Percentiles rank a stretch among this genome's conserved stretches.
These are phyloP conservation scores for Lepidium campestre DNA, from an alignment of 441 rosid species.

Conservation along the genomic window DNA sequence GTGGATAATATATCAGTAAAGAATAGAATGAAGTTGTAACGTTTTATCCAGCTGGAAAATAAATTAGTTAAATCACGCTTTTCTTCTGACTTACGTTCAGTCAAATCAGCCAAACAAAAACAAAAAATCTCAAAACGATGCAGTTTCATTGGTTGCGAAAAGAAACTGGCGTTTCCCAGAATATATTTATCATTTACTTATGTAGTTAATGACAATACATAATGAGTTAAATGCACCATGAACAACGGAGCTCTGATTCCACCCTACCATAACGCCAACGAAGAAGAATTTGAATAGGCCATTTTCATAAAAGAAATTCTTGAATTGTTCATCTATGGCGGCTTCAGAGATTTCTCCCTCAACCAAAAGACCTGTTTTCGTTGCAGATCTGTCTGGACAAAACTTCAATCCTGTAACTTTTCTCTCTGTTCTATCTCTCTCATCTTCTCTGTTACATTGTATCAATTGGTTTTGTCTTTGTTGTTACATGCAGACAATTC, in stretches of 20 bases:
- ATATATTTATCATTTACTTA: too few relatives aligned
- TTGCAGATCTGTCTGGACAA: not conserved
- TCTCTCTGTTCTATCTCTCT: not conserved
- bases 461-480: not conserved
- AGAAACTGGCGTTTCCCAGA: too few relatives aligned
- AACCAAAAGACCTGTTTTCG: not conserved
- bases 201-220: not conserved
- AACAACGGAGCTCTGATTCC: not conserved
- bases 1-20: too few relatives aligned
- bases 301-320: not conserved
- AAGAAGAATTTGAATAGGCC: not conserved
- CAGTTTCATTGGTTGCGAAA: too few relatives aligned
- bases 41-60: too few relatives aligned
- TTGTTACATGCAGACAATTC: not conserved
- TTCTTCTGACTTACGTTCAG: too few relatives aligned
- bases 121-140: too few relatives aligned
- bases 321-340: not conserved
- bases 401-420: not conserved
- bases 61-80: too few relatives aligned
- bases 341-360: not conserved
- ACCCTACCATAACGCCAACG: not conserved
- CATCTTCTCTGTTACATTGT: not conserved
- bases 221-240: not conserved
- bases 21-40: too few relatives aligned
- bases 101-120: too few relatives aligned